A percentile compares a stretch with the other conserved stretches of the same genome.
phyloP scores from a whole-genome alignment of 1,139 yeast genomes.

The Zygosaccharomyces pseudobailii region DNA sequence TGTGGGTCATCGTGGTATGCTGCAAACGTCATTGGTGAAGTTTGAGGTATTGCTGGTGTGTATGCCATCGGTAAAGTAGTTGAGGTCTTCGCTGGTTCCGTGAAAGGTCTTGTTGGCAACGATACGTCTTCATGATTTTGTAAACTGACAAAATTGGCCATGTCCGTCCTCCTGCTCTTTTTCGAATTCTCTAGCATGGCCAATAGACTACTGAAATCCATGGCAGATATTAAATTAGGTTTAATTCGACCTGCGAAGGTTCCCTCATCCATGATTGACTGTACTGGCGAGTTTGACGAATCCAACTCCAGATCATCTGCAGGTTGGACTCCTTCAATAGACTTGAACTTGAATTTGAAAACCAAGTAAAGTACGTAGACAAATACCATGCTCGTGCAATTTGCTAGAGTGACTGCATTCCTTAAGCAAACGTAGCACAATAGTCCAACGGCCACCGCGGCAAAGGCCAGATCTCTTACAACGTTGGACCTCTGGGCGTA shows the following conservation, averaged over 20 bases:
- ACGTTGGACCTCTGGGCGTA: slow-evolving; percentile 20
- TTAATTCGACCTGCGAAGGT: slow-evolving; percentile 17
- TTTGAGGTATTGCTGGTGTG: slow-evolving; percentile 8
- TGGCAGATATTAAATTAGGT: slow-evolving; percentile 30
- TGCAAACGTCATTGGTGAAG: slow-evolving; percentile 24
- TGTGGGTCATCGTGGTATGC: slow-evolving; percentile 27
- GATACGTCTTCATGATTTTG: neutral
- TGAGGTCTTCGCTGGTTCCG: slow-evolving; percentile 17
- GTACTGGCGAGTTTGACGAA: neutral
- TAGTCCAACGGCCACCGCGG: slow-evolving; percentile 22
- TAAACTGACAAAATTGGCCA: slow-evolving; percentile 2
- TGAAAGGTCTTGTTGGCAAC: slow-evolving; percentile 17
- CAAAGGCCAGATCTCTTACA: slow-evolving; percentile 27
- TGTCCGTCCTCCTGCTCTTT: slow-evolving; percentile 6
- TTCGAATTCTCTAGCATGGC: slow-evolving; percentile 25
- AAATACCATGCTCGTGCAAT: slow-evolving; percentile 27
- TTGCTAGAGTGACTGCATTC: slow-evolving; percentile 25
- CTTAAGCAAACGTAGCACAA: slow-evolving; percentile 25
- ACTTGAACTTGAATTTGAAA: slow-evolving; percentile 15
- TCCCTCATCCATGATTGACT: slow-evolving; percentile 3
- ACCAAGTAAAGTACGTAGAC: slow-evolving; percentile 25
- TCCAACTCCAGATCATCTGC: slow-evolving; percentile 1
- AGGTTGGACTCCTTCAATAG: neutral
- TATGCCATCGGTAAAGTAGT: neutral
- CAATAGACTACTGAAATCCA: slow-evolving; percentile 29